A percentile compares a stretch with the other conserved stretches of the same genome.
These are phyloP conservation scores for Solanum dulcamara DNA, from an alignment of 257 asterid species.

Conservation along the genomic window DNA sequence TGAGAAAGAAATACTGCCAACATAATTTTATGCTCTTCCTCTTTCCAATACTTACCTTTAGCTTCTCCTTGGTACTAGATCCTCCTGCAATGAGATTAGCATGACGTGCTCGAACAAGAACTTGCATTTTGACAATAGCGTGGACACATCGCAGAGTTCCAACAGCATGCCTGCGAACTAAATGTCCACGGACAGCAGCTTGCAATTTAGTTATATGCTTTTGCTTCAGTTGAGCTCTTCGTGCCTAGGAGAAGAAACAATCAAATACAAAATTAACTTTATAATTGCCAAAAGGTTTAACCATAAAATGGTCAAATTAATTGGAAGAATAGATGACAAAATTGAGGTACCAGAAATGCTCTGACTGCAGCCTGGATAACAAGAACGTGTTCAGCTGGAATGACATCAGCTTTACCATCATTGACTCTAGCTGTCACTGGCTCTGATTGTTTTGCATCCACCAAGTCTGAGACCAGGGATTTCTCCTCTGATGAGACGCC, in stretches of 20 bases:
- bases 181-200: constrained; percentile 92
- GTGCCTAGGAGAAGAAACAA: constrained; percentile 51
- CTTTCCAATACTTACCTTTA: constrained; percentile 19
- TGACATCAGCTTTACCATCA: constrained; percentile 17
- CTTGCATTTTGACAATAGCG: constrained; percentile 87
- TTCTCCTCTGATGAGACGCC: background rate
- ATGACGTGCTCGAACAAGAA: constrained; percentile 68
- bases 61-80: constrained; percentile 15
- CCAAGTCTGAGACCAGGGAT: background rate
- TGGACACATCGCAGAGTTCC: constrained; percentile 93
- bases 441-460: constrained; percentile 24
- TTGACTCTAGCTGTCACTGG: constrained; percentile 17
- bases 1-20: constrained; percentile 11
- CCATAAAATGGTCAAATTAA: background rate
- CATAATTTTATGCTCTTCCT: background rate
- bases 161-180: constrained; percentile 75
- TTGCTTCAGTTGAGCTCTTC: constrained; percentile 37
- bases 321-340: background rate
- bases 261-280: background rate
- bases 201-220: constrained; percentile 57
- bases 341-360: constrained; percentile 50
- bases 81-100: constrained; percentile 20
- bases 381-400: constrained; percentile 39
- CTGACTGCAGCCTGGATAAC: constrained; percentile 67
- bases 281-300: background rate